Evolutionary conservation across 2,329 filamentous ascomycete genomes (phyloP), one percentile per base, ranked within the genome.

Genomic region (Scleromitrula shiraiana): DNA sequence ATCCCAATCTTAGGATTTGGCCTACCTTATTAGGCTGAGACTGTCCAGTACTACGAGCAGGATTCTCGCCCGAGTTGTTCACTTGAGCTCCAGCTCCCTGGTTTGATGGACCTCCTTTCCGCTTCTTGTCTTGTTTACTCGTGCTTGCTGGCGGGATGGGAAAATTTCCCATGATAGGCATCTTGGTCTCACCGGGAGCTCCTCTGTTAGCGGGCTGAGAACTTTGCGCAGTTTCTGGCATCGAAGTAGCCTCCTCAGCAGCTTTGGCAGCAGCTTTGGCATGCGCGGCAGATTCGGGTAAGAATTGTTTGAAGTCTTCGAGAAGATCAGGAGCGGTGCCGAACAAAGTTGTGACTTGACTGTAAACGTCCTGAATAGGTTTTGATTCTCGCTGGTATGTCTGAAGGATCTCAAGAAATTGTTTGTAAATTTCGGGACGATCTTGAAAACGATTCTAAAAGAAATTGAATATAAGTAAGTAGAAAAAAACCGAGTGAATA

Each of bases 371-470:
- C 65, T 96, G 90, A 30, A 98, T 98, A 0, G 93, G 94, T 64
- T 97, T 97, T 45, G 93, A 95, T 66, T 98, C 93, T 49, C 93
- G 81, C 67, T 98, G 93, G 61, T 98, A 98, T 2, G 93, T 98
- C 68, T 98, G 93, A 38, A 98, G 72, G 41, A 98, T 98, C 65
- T 98, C 93, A 24, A 98, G 76, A 63, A 98, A 98, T 64, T 98
- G 91, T 67, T 98, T 98, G 72, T 98, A 98, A 53, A 98, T 97
- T 65, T 98, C 93, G 6, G 93, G 93, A 56, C 95, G 90, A 61
- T 90, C 84, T 59, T 95, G 85, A 68, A 97, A 98, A 37, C 93
- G 91, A 64, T 97, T 98, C 88, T 95, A 62, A n/a, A 6, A 24
- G 36, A 23, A 40, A 20, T 22, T 51, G 49, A 53, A 40, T 45